Base-by-base conservation (phyloP, 129 eudicot genomes). In the Helianthus tuberosus region DNA sequence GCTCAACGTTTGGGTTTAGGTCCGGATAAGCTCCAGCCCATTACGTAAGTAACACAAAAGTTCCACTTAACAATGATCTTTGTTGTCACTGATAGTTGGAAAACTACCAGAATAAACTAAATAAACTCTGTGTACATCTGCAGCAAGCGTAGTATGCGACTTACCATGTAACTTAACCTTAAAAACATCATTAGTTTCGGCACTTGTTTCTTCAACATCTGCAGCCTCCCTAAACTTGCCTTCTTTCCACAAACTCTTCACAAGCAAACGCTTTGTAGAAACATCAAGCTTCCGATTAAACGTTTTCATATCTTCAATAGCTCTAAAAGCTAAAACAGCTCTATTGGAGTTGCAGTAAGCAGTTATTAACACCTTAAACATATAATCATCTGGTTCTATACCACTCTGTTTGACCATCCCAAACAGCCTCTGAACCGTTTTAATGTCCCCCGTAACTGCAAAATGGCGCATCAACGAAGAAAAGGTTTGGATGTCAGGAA, bases 171-270 rank as follows among this genome's bases (percentile, higher is more conserved):
- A 81, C 15, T 79, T 81, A 70, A 15, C 81, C 41, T 87, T 90
- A 68, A 83, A 80, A 27, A 2, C 79, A 70, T 73, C 68, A 74
- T 66, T 77, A 8, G 53, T 66, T 64, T 77, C 82, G 68, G 72
- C 84, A 74, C 82, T 75, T 16, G 64, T 77, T 76, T 90, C 97
- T 85, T 94, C 98, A 3, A 94, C 96, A 32, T 57, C 70, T 60
- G 98, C 92, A 39, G 97, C 97, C 76, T 94, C 97, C 81, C 89
- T 84, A 11, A 90, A 77, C 59, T 87, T 90, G 13, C 96, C 91
- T 83, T 93, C 97, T 73, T 85, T 83, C 97, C 97, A 90, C 25
- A 94, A 75, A 76, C 91, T 84, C 84, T 81, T 90, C 72, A 90
- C 97, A 17, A 94, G 93, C 83, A 86, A 77, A 15, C 87, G 76